Evolutionary conservation across 140 eudicot species (phyloP), one percentile per base, ranked within the genome.

Genomic region (Erigeron philadelphicus): DNA sequence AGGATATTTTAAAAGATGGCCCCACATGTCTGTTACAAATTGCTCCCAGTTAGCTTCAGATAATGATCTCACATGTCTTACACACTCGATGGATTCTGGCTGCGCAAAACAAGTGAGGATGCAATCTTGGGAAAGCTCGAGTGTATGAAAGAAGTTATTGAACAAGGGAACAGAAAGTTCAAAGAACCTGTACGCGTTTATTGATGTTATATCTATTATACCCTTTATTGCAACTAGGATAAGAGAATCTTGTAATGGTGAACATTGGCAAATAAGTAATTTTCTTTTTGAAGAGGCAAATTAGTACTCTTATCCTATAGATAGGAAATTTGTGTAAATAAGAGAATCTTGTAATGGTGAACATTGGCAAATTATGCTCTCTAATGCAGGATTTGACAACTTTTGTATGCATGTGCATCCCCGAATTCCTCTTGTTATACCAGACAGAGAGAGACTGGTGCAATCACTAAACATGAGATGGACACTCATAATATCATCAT

Each of bases 61-160:
- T 74, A 88, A 63, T 25, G 81, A 50, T 71, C 80, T 82, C 7
- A 91, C 88, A 42, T 76, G 81, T 76, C 92, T 71, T 8, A 86
- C 89, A 16, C 98, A 91, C 64, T 91, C 98, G 4, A 88, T 17
- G 16, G 88, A 80, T 80, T 91, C 92, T 0, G 96, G 97, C 13
- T 74, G 72, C 0, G 81, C 71, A 64, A 84, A 93, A 53, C 82
- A 81, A n/a, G n/a, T n/a, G 99, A 87, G 81, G 99, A 94, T 78
- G 95, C 95, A 21, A 89, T 87, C 49, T 68, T 94, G n/a, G 99
- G 97, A 69, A 85, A 58, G 88, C 82, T 94, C 16, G 99, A 94
- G 86, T 95, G 97, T 83, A 87, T 94, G 99, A 94, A 83, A 84
- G 97, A 94, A 38, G 80, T 94, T 44, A 89, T 94, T 77, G 90